Evolutionary conservation across 2,329 filamentous ascomycete genomes (phyloP), one percentile per base, ranked within the genome.

Genomic region (Coniochaeta ligniaria): DNA sequence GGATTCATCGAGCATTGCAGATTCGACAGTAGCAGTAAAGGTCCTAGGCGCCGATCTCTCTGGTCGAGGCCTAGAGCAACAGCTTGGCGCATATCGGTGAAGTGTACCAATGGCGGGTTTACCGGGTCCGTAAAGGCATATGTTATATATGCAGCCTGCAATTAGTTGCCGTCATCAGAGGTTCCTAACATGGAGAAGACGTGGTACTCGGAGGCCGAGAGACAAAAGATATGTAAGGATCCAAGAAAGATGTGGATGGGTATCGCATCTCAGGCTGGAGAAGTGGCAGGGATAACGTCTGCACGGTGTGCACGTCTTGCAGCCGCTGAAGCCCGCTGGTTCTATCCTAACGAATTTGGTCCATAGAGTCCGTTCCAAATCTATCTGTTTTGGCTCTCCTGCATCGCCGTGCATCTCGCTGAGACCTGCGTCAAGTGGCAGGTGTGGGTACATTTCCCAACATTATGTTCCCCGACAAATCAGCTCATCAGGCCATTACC

Each of bases 401-500:
- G 59, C 59, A 60, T 60, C 55, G 50, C 38, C 38, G 22, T 24
- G 59, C 58, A 55, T 54, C 31, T 52, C 47, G 47, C 22, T 52
- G 47, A 52, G 47, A 52, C 7, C 47, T 52, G 24, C 22, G 43
- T 52, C 2, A 17, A 47, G 47, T 52, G 47, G 47, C 22, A 52
- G 14, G 26, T 28, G 43, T 26, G 47, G 35, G 36, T 24, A 57
- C 14, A 36, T 41, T 41, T 41, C 55, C 55, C 58, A 60, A 36
- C 47, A 41, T 45, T 45, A 11, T 20, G 17, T 43, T 45, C 17
- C 22, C 38, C 35, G 24, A n/a, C 43, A 36, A 54, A 57, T 60
- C 59, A 59, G 38, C 60, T 52, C 38, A 16, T 20, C 59, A 75
- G 59, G 69, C 70, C 65, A 75, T 74, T n/a, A 68, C 62, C 52